These are phyloP conservation scores for Kazachstania psychrophila DNA, from an alignment of 805 yeast genomes.

Conservation along the genomic window DNA sequence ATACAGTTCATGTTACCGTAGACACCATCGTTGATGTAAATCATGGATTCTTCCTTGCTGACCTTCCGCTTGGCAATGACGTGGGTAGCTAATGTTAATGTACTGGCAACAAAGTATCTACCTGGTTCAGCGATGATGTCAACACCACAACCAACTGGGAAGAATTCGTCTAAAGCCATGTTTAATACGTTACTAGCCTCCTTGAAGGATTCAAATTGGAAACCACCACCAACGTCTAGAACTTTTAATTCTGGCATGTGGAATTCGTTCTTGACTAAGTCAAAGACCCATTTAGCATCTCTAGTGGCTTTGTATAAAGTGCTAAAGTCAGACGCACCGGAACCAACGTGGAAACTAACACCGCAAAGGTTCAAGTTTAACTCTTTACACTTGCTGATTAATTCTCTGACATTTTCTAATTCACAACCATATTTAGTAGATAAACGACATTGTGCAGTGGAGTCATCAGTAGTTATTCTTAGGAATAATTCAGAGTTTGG, in stretches of 20 bases:
- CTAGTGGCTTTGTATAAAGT: conserved; percentile 61
- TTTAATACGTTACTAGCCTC: conserved; percentile 51
- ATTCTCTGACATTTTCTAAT: conserved; percentile 39
- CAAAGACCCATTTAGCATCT: conserved; percentile 64
- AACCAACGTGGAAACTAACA: conserved; percentile 92
- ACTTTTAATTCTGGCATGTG: conserved; percentile 37
- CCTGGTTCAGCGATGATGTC: conserved; percentile 88
- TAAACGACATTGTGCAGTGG: conserved; percentile 74
- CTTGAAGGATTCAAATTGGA: conserved; percentile 52
- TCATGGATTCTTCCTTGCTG: conserved; percentile 44
- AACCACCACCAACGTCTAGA: conserved; percentile 93
- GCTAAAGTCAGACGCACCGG: conserved; percentile 72
- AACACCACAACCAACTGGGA: conserved; percentile 40
- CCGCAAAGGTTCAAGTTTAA: conserved; percentile 64
- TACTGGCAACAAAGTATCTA: conserved; percentile 74
- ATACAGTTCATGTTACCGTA: conserved; percentile 94
- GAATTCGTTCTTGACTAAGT: conserved; percentile 41
- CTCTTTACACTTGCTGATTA: conserved; percentile 53
- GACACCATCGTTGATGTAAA: conserved; percentile 89
- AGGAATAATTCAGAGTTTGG: conserved; percentile 64
- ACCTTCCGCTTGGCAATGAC: conserved; percentile 72
- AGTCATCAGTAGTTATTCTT: conserved; percentile 85
- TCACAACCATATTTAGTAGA: conserved; percentile 86
- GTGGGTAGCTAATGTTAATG: conserved; percentile 75
- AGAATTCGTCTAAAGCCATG: conserved; percentile 44